A percentile compares a stretch with the other conserved stretches of the same genome.
Evolutionary conservation across 306 rosid species (phyloP).

Genomic region (Pachyrhizus erosus): DNA sequence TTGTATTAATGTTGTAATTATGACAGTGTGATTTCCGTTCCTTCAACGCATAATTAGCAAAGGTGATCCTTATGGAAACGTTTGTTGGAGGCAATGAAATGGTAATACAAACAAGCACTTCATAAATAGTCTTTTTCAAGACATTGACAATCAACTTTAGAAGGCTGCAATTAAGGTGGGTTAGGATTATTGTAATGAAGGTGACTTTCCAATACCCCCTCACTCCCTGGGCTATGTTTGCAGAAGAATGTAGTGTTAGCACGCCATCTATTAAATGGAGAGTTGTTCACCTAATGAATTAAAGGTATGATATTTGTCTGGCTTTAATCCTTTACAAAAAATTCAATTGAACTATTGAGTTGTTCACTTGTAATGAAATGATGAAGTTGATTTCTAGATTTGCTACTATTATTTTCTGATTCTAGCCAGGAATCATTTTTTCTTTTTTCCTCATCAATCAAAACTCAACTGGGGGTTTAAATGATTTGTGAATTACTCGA

Average conservation of each 20-base stretch:
- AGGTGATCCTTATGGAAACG: too few species aligned
- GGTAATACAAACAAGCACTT: too few species aligned
- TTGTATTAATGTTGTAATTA: too few species aligned
- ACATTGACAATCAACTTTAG: not conserved
- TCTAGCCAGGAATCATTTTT: not conserved
- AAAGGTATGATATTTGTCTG: constrained; percentile 62
- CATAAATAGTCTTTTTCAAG: too few species aligned
- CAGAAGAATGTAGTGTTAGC: constrained; percentile 75
- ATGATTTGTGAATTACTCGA: too few species aligned
- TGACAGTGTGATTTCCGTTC: too few species aligned
- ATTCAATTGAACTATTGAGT: constrained; percentile 4
- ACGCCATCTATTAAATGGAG: constrained; percentile 75
- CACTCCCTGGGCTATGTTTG: constrained; percentile 19
- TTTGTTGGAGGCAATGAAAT: too few species aligned
- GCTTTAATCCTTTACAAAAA: not conserved
- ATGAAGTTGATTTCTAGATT: constrained; percentile 33
- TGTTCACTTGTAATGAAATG: constrained; percentile 9
- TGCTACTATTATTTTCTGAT: constrained; percentile 6
- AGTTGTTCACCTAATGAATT: constrained; percentile 82
- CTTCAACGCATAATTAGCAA: too few species aligned
- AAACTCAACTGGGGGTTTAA: not conserved
- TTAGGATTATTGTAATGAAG: not conserved
- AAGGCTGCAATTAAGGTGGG: not conserved
- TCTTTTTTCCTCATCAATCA: not conserved
- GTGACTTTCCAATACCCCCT: not conserved